Conservation (phyloP, 164 flowering plant genomes). For the Buxus sempervirens region DNA sequence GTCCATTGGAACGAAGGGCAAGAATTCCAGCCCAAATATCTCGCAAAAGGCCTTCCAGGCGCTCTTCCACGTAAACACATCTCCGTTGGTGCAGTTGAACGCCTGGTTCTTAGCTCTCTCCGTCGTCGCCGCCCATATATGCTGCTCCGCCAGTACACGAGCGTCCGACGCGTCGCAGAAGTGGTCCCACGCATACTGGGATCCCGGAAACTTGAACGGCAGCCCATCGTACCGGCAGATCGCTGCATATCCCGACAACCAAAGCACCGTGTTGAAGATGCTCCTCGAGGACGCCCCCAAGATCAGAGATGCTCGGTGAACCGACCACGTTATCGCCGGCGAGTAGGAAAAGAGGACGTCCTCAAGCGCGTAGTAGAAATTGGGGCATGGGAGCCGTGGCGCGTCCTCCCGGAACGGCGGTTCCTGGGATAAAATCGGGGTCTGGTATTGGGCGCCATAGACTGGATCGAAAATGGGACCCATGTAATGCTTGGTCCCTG, state of each 20-base stretch:
- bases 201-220: constrained; percentile 30
- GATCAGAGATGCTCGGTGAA: constrained; percentile 33
- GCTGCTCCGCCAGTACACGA: constrained; percentile 25
- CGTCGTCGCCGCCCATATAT: constrained; percentile 31
- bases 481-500: constrained; percentile 45
- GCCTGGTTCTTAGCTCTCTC: constrained; percentile 31
- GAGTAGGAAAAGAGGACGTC: constrained; percentile 22
- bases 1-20: neutral
- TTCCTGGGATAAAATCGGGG: constrained; percentile 9
- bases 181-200: constrained; percentile 31
- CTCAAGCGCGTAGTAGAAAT: constrained; percentile 32
- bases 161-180: constrained; percentile 29
- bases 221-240: constrained; percentile 20
- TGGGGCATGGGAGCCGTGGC: constrained; percentile 27
- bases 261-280: constrained; percentile 13
- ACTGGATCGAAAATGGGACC: constrained; percentile 28
- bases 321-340: constrained; percentile 24
- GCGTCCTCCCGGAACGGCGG: constrained; percentile 26
- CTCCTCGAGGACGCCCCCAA: constrained; percentile 30
- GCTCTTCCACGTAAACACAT: constrained; percentile 32
- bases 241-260: constrained; percentile 20
- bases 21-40: constrained; percentile 9
- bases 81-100: constrained; percentile 33
- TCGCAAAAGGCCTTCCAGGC: constrained; percentile 12
- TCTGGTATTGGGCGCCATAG: too few species aligned